Evolutionary conservation across 2,329 filamentous ascomycete species (phyloP), one percentile per base, ranked within the genome.

Genomic region (Trichoderma endophyticum): DNA sequence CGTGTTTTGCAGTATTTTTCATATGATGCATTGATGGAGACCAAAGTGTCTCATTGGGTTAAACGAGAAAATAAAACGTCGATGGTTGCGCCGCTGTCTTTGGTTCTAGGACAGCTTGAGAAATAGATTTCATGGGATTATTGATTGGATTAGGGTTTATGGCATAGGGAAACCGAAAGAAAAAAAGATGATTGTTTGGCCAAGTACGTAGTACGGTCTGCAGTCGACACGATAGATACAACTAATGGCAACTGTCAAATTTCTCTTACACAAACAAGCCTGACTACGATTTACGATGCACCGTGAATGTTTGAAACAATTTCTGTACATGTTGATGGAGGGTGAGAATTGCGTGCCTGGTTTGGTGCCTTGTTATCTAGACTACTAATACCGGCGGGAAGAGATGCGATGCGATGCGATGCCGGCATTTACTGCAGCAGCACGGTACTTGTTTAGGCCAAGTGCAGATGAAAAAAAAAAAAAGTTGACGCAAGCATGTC

Each of bases 121-220:
- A 70, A 18, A 70, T 70, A 70, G 67, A 70, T 61, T 61, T 43
- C 28, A 62, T 30, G 57, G 57, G 30, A 62, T 62, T 62, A 70
- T 54, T 34, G 57, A 34, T 70, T 26, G 57, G 67, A 28, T 15
- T 32, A 30, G 63, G 66, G 30, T 48, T 61, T 54, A 54, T 54
- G 66, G 39, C 15, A 21, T 48, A 36, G 30, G 67, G n/a, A 67
- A 57, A 70, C 56, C 21, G 36, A 51, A 51, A 39, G 60, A 61
- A 62, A 69, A 70, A 51, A 54, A n/a, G 66, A 70, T 69, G 66
- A 32, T 51, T 61, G 57, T 30, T 7, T 34, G 36, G 21, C 8
- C 3, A 51, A 21, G 21, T 36, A 36, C 66, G 48, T n/a, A 26
- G 48, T 28, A 56, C 28, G 30, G 28, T 36, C 36, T 34, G 63